Evolutionary conservation across 345 rosid genomes (phyloP).

Genomic region (Bretschneidera sinensis): DNA sequence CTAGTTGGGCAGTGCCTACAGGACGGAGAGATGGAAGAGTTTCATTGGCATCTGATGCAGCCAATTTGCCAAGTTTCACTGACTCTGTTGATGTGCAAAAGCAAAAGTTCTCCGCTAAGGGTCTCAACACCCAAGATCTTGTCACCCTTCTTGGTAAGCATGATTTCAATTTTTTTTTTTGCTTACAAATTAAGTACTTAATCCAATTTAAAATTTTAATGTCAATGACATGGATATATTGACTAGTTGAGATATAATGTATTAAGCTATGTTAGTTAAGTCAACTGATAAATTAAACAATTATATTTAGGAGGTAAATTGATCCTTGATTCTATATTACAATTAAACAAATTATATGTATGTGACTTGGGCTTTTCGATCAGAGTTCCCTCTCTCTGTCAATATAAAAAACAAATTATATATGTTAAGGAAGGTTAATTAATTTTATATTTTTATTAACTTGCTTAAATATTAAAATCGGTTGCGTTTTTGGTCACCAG

Average conservation of each 20-base stretch:
- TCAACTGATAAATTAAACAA: background rate
- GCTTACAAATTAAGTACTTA: too few species aligned
- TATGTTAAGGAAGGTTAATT: too few species aligned
- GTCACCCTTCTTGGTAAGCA: constrained; percentile 42
- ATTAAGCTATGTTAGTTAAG: background rate
- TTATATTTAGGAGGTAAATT: too few species aligned
- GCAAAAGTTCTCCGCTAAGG: constrained; percentile 24
- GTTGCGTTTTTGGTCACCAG: background rate
- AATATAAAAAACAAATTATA: too few species aligned
- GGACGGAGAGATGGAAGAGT: constrained; percentile 25
- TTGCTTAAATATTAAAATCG: background rate
- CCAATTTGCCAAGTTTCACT: constrained; percentile 20
- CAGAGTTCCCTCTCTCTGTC: background rate
- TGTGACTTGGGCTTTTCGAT: background rate
- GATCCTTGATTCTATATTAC: background rate
- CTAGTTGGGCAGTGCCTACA: constrained; percentile 30
- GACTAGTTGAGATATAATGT: background rate
- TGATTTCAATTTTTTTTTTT: background rate
- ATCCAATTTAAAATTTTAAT: too few species aligned
- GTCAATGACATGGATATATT: too few species aligned
- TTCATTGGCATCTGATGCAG: constrained; percentile 15
- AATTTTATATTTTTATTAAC: too few species aligned
- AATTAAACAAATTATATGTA: background rate
- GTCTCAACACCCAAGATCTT: constrained; percentile 38
- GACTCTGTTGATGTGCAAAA: constrained; percentile 33